phyloP scores from a whole-genome alignment of 2,329 filamentous ascomycete species.

The Stachybotrys chlorohalonatus region DNA sequence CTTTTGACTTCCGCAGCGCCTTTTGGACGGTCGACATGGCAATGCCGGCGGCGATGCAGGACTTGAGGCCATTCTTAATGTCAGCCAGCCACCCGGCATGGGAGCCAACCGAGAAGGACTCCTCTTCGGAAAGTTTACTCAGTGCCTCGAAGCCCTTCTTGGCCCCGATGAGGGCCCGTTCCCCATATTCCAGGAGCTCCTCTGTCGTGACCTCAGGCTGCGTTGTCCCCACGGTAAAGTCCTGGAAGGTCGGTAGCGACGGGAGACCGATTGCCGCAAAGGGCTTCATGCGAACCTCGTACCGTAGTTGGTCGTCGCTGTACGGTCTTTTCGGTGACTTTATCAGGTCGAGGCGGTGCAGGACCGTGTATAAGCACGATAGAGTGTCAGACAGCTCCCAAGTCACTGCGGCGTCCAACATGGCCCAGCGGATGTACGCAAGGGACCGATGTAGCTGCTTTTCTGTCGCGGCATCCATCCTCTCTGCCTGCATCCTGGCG shows the following conservation, averaged over 20 bases:
- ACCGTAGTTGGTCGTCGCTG: conserved; percentile 57
- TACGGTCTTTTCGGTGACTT: conserved; percentile 50
- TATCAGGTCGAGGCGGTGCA: conserved; percentile 50
- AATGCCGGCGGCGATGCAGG: conserved; percentile 63
- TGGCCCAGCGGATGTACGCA: conserved; percentile 48
- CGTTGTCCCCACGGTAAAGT: conserved; percentile 39
- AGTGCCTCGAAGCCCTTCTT: conserved; percentile 49
- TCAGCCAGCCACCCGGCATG: conserved; percentile 54
- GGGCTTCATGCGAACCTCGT: conserved; percentile 80
- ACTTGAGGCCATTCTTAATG: conserved; percentile 52
- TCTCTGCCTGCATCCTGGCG: conserved; percentile 7
- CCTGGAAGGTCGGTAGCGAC: conserved; percentile 53
- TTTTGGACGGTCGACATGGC: conserved; percentile 53
- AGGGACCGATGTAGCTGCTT: conserved; percentile 37
- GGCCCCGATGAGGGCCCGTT: conserved; percentile 35
- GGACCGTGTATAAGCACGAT: conserved; percentile 54
- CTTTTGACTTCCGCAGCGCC: conserved; percentile 30
- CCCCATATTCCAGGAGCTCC: conserved; percentile 35
- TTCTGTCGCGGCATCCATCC: conserved; percentile 18
- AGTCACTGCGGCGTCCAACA: conserved; percentile 57
- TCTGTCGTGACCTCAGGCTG: conserved; percentile 28
- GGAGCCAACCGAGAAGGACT: conserved; percentile 46
- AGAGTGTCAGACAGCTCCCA: conserved; percentile 47
- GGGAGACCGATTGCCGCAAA: conserved; percentile 63
- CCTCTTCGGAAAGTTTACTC: conserved; percentile 38